Base-by-base conservation (phyloP, 2,329 filamentous ascomycete species). In the Acrocalymma vagum region DNA sequence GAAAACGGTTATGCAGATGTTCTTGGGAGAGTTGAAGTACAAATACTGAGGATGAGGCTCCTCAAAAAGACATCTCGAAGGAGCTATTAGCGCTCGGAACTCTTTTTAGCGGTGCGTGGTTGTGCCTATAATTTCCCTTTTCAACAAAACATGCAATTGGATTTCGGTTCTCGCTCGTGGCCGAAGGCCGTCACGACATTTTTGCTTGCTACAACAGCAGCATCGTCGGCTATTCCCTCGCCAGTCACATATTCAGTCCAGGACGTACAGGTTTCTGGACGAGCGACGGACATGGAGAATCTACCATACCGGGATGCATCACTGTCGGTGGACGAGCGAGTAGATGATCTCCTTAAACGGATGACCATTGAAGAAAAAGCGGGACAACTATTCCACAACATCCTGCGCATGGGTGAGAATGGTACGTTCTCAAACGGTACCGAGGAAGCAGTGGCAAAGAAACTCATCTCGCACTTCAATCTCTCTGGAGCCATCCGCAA, bases 351-450 rank as follows among this genome's bases (percentile, higher is more conserved):
- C 4, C 29, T 66, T 14, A 39, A 54, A 4, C 70, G 74, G 8
- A 78, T 78, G 76, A 76, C 70, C 0, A 31, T 78, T 0, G 70
- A 74, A 25, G 76, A 78, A 47, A 78, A 78, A 40, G 76, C 72
- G 3, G 75, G 75, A 1, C 74, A 77, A 47, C 64, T 78, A 37
- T 78, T 77, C 50, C 74, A 78, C 40, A 62, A 65, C 14, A 66
- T 67, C 36, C 42, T 72, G 24, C 55, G 45, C 5, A 51, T 59
- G 27, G 66, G 65, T 1, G 38, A 54, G 6, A 70, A 72, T 29
- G 66, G 62, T 8, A 67, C 66, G 6, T 37, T 71, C 8, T 43
- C 48, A 6, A 66, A 64, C 28, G 53, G 47, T 7, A 72, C 70
- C 0, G 60, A 65, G 0, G 61, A 62, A 20, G 51, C 65, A 40